Evolutionary conservation across 2,329 filamentous ascomycete species (phyloP).

Genomic region (Pseudogymnoascus sp.): DNA sequence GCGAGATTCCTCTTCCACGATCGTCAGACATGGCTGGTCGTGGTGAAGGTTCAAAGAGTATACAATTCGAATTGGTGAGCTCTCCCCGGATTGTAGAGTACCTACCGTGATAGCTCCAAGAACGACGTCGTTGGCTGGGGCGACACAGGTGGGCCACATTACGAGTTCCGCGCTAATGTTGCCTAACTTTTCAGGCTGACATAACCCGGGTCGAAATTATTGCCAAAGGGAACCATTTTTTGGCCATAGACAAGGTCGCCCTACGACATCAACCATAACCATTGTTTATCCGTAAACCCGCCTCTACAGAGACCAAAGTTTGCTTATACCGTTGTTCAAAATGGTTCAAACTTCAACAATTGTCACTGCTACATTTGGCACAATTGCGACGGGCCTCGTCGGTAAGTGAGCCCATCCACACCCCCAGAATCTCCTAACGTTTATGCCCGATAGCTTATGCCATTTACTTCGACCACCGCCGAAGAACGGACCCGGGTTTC

Average conservation of each 20-base stretch:
- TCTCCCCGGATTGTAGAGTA: neutral
- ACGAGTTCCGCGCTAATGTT: slow-evolving; percentile 9
- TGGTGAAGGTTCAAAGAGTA: slow-evolving; percentile 1
- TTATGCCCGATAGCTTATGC: slow-evolving; percentile 46
- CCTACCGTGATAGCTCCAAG: neutral
- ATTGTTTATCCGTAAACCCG: slow-evolving; percentile 1
- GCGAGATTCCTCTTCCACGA: slow-evolving; percentile 49
- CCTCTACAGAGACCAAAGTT: slow-evolving; percentile 1
- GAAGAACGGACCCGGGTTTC: slow-evolving; percentile 57
- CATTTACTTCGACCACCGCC: slow-evolving; percentile 60
- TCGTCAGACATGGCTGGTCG: slow-evolving; percentile 49
- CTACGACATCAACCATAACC: slow-evolving; percentile 11
- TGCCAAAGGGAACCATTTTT: slow-evolving; percentile 4
- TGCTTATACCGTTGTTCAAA: slow-evolving; percentile 17
- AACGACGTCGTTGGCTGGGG: neutral
- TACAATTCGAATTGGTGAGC: neutral
- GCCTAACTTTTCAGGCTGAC: slow-evolving; percentile 1
- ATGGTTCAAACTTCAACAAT: slow-evolving; percentile 46
- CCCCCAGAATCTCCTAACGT: neutral
- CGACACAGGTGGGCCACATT: neutral
- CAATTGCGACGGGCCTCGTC: slow-evolving; percentile 49
- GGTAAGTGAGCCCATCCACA: slow-evolving; percentile 37
- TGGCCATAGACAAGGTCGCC: slow-evolving; percentile 1
- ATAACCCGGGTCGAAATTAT: slow-evolving; percentile 5
- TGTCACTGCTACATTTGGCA: slow-evolving; percentile 54